Evolutionary conservation across 345 rosid species (phyloP), one percentile per base, ranked within the genome.

Genomic region (Abelmoschus esculentus): DNA sequence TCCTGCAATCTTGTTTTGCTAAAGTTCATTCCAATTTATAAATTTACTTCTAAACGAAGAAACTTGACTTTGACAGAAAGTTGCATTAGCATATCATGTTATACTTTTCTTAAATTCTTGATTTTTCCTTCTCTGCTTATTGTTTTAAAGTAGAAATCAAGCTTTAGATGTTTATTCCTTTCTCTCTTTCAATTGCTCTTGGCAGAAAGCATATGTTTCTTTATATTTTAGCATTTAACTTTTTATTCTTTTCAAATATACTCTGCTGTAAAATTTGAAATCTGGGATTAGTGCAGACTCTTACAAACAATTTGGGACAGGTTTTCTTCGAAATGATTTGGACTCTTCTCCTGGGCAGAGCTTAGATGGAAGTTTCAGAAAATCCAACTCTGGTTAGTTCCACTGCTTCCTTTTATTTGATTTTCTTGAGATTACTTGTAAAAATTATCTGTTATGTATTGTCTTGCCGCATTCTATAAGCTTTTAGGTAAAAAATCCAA

Each of bases 281-380:
- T 46, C 36, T 26, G 69, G 38, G 40, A 47, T 65, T 61, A 8
- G 7, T 74, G 49, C 57, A n/a, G 17, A 31, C 13, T 26, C 57
- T 83, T 31, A 69, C 70, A 56, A 56, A 53, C 65, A 28, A 18
- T 72, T 19, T 70, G 57, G 47, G 31, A 52, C 80, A 81, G 83
- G 78, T 77, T 69, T 79, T 40, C 28, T 53, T 6, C 74, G 31
- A 71, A 75, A 74, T 49, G 82, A 76, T 53, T 53, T 77, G 59
- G 79, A 77, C 29, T 61, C 78, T 42, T 73, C 76, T 62, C 74
- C 74, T 0, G 80, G 72, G 54, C 78, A 70, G 34, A 79, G 81
- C 74, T 73, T 79, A 72, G 80, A 79, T 76, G 80, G 80, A 73
- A 81, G 82, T 77, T 80, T 84, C 78, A 76, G 85, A 67, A 79